Evolutionary conservation across 163 green algal genomes (phyloP), one percentile per base, ranked within the genome.

Genomic region (Coccomyxa subellipsoidea): DNA sequence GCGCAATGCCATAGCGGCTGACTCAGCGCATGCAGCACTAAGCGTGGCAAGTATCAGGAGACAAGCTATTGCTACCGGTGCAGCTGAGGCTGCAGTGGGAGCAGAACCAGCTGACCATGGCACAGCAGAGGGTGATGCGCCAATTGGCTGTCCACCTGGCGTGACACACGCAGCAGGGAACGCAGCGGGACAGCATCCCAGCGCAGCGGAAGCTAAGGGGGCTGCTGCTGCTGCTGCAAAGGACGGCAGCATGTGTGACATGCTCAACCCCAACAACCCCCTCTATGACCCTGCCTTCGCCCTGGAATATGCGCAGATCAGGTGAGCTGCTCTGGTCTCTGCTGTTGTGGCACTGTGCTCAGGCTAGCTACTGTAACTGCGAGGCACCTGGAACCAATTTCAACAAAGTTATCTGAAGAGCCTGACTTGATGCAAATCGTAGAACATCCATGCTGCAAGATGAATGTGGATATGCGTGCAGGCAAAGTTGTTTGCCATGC

Each of bases 261-360:
- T 73, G 1, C 66, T 73, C n/a, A 73, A 73, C n/a, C 66, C 66
- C 1, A 73, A 73, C 66, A 73, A 73, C 66, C 66, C 66, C 66
- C 66, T 36, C 29, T 73, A 73, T 23, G n/a, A 73, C 27, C 66
- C 27, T 18, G 66, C 66, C 27, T 73, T 73, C 4, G 66, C 66
- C n/a, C 29, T 73, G 66, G 66, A 73, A 23, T 73, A 73, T 6
- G 66, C 66, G 21, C 66, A 34, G 29, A 73, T 73, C 1, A 73
- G n/a, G 66, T 73, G 66, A 0, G 66, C 66, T 72, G 9, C 59
- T 34, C 8, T 36, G 2, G 2, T 73, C 47, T 18, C 47, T 18
- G 47, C 12, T 29, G 47, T 66, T 12, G 12, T 66, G 47, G 12
- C 47, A 18, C 47, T 66, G 12, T 66, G 47, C 47, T 66, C 47